These are phyloP conservation scores for Aaosphaeria arxii DNA, from an alignment of 2,329 filamentous ascomycete species.

Conservation along the genomic window DNA sequence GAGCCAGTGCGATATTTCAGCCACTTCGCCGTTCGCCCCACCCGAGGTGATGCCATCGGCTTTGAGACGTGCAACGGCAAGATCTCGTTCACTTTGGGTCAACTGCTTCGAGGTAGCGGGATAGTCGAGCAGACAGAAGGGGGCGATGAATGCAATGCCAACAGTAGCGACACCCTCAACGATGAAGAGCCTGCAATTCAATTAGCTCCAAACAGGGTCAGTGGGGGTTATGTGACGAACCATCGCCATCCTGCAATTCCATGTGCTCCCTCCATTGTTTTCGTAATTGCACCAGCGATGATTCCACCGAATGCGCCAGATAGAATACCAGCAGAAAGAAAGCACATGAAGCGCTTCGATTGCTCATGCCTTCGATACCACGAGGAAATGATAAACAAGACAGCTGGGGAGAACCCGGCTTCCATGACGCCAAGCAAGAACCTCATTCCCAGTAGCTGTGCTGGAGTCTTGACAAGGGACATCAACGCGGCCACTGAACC, in stretches of 20 bases:
- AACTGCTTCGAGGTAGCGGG: constrained; percentile 42
- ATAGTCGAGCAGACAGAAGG: constrained; percentile 22
- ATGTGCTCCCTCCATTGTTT: constrained; percentile 14
- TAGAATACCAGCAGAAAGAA: constrained; percentile 18
- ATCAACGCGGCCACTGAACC: constrained; percentile 16
- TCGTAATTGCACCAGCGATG: constrained; percentile 17
- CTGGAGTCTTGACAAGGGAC: constrained; percentile 14
- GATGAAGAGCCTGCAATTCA: constrained; percentile 16
- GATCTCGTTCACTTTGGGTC: constrained; percentile 41
- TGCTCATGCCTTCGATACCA: constrained; percentile 23
- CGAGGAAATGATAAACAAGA: constrained; percentile 21
- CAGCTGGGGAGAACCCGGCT: constrained; percentile 20
- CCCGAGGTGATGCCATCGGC: constrained; percentile 18
- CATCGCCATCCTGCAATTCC: constrained; percentile 20
- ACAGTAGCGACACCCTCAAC: constrained; percentile 22
- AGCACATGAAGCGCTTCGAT: constrained; percentile 24
- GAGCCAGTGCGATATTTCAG: constrained; percentile 16
- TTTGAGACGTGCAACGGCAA: constrained; percentile 22
- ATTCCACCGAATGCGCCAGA: constrained; percentile 21
- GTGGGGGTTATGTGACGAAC: constrained; percentile 3
- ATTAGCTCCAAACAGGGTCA: neutral
- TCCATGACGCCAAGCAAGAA: constrained; percentile 23
- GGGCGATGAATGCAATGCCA: constrained; percentile 15
- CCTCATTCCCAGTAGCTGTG: constrained; percentile 18
- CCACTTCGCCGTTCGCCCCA: constrained; percentile 13